phyloP scores from a whole-genome alignment of 2,329 filamentous ascomycete species.

The Basipetospora chlamydospora region DNA sequence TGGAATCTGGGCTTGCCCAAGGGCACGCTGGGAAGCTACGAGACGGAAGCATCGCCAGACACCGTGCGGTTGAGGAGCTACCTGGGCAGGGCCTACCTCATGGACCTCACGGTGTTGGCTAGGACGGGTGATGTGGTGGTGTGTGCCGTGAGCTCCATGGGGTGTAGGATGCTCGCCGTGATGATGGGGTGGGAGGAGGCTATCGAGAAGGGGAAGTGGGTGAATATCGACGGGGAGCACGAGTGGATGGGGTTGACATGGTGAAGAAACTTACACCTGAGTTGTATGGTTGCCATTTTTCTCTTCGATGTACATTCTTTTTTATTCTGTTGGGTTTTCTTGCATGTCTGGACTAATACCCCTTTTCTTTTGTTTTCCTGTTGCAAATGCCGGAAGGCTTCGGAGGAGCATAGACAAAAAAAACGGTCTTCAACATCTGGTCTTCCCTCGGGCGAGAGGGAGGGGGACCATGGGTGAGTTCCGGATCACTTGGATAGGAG shows the following conservation, averaged over 20 bases:
- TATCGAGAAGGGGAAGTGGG: slow-evolving; percentile 47
- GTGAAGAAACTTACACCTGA: slow-evolving; percentile 9
- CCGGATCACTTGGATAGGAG: too few species aligned
- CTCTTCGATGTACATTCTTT: slow-evolving; percentile 5
- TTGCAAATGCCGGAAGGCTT: neutral
- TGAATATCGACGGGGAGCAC: slow-evolving; percentile 63
- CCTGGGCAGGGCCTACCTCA: slow-evolving; percentile 65
- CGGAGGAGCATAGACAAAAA: neutral
- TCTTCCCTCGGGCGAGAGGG: too few species aligned
- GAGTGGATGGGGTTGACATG: slow-evolving; percentile 40
- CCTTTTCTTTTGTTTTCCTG: slow-evolving; percentile 1
- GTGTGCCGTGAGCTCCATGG: slow-evolving; percentile 60
- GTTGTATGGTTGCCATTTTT: neutral
- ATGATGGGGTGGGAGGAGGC: slow-evolving; percentile 75
- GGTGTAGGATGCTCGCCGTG: slow-evolving; percentile 62
- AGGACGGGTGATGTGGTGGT: slow-evolving; percentile 55
- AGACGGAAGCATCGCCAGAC: slow-evolving; percentile 28
- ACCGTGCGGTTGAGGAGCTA: slow-evolving; percentile 57
- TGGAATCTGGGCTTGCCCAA: slow-evolving; percentile 53
- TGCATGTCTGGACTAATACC: neutral
- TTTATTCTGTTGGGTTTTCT: neutral
- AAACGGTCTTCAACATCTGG: neutral
- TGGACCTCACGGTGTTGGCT: slow-evolving; percentile 64
- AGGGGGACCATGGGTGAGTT: too few species aligned
- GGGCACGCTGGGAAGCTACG: slow-evolving; percentile 18